phyloP scores from a whole-genome alignment of 805 yeast species.

The Pichia rugopelliculosa region DNA sequence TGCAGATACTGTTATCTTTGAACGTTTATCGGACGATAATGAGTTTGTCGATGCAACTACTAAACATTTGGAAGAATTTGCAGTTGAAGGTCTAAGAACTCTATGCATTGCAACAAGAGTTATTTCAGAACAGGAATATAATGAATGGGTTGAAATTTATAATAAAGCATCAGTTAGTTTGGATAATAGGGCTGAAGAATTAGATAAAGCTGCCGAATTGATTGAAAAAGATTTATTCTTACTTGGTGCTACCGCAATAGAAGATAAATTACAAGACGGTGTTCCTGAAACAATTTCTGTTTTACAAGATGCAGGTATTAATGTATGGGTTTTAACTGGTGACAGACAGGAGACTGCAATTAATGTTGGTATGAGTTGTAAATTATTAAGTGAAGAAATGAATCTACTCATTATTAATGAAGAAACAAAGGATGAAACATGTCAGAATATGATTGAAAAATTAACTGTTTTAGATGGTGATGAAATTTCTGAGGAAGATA shows the following conservation, averaged over 20 bases:
- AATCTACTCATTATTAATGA: conserved; percentile 85
- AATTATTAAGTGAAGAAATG: conserved; percentile 91
- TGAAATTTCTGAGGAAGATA: conserved; percentile 58
- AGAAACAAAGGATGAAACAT: conserved; percentile 70
- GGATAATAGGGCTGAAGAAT: conserved; percentile 60
- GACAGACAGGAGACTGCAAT: conserved; percentile 98
- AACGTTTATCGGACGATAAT: conserved; percentile 63
- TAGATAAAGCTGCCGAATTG: conserved; percentile 84
- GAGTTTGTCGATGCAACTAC: conserved; percentile 80
- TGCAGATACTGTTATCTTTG: conserved; percentile 93
- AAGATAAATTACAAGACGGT: conserved; percentile 95
- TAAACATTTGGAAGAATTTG: conserved; percentile 90
- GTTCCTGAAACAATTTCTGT: conserved; percentile 97
- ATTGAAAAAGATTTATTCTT: conserved; percentile 76
- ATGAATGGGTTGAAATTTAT: conserved; percentile 57
- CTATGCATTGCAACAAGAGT: conserved; percentile 85
- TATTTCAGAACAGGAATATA: conserved; percentile 71
- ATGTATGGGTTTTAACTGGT: conserved; percentile 96
- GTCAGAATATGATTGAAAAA: conserved; percentile 65
- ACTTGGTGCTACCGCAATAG: conserved; percentile 97
- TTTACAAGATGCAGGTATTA: conserved; percentile 92
- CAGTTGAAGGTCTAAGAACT: conserved; percentile 92
- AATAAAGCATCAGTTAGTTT: conserved; percentile 78
- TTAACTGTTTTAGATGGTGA: conserved; percentile 64
- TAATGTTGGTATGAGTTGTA: conserved; percentile 97